These are phyloP conservation scores for Thraustotheca clavata DNA, from an alignment of 352 stramenopile species.

Conservation along the genomic window DNA sequence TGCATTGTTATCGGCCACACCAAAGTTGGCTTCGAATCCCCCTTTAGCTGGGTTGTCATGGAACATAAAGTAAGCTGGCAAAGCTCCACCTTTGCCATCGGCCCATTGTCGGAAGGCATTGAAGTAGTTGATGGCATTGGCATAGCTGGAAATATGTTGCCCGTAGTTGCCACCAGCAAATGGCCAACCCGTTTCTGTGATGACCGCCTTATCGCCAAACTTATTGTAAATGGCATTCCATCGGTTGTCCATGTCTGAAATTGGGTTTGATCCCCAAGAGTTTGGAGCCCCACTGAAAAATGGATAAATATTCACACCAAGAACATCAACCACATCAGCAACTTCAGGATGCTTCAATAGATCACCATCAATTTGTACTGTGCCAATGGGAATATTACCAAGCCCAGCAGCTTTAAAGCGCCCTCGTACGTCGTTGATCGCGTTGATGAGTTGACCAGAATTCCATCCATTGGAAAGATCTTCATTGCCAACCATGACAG, in stretches of 20 bases:
- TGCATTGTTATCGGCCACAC: neutral
- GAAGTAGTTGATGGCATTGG: constrained; percentile 6
- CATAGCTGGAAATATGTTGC: neutral
- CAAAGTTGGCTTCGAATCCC: constrained; percentile 16
- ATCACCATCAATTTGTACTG: constrained; percentile 15
- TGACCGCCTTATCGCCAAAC: constrained; percentile 3
- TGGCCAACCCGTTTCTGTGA: constrained; percentile 18
- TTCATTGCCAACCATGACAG: constrained; percentile 22
- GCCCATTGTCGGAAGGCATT: constrained; percentile 4
- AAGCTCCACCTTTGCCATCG: neutral
- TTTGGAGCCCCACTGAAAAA: constrained; percentile 13
- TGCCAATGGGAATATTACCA: neutral
- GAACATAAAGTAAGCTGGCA: constrained; percentile 21
- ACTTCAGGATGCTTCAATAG: constrained; percentile 7
- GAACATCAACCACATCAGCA: neutral
- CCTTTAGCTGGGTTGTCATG: constrained; percentile 4
- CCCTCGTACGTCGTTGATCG: neutral
- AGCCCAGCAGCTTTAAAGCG: neutral
- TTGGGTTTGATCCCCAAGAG: neutral
- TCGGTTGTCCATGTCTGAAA: constrained; percentile 22
- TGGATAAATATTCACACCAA: constrained; percentile 19
- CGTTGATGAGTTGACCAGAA: neutral
- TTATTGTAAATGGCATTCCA: constrained; percentile 17
- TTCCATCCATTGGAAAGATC: neutral
- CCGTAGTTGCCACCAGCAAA: constrained; percentile 5